Evolutionary conservation across 1,139 yeast genomes (phyloP), one percentile per base, ranked within the genome.

Genomic region (Kodamaea anthophila): DNA sequence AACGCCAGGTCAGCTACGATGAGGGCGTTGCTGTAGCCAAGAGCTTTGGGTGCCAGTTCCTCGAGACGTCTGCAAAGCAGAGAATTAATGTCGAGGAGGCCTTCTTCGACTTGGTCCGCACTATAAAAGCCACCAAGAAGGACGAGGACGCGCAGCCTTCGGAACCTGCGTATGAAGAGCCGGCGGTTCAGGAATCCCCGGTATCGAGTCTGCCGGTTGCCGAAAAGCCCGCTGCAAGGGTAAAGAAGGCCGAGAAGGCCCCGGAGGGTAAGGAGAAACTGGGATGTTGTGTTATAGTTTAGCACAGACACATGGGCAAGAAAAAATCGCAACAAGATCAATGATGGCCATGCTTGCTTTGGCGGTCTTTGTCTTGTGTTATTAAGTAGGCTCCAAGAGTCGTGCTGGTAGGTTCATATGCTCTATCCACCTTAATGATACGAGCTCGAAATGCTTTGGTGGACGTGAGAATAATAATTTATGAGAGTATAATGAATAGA

Each of bases 71-170:
- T 32, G 98, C 98, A 19, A 87, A 91, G 63, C 88, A 82, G 52
- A 77, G 94, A 43, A 77, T 86, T 53, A 88, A 91, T 47, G 97
- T 93, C 31, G 96, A 91, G 53, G 94, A 86, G 47, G 86, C 94
- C 3, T 91, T 93, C 55, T 80, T 70, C 49, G 81, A 77, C 24
- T 63, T 84, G 40, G 93, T 82, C 7, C 68, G 88, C 40, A 68
- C 71, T 28, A 77, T 82, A 34, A 54, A 69, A 37, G 58, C 49
- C 25, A 24, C 26, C n/a, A 32, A 25, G 18, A 14, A 23, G 19
- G 12, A 18, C 14, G 31, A 23, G 9, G 31, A 27, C 5, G 36
- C 24, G 12, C 21, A 31, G 8, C 28, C 34, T 24, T 35, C 31
- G 4, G 34, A 10, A 12, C 16, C 15, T 10, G 21, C 24, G 13